Conservation (phyloP, 352 stramenopile species). For the Globisporangium mamillatum region DNA sequence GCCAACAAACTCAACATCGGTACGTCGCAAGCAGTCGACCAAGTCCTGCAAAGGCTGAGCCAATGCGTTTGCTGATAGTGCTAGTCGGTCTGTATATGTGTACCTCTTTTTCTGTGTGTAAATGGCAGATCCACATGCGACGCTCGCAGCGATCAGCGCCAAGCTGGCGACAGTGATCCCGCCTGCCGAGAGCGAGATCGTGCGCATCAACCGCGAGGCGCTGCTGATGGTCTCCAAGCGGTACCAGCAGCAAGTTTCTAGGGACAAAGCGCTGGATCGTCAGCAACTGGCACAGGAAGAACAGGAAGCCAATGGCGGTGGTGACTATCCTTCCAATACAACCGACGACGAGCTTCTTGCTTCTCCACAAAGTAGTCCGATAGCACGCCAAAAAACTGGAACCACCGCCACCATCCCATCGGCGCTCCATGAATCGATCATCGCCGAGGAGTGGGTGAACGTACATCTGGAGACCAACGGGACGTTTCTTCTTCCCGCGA, state of each 20-base stretch:
- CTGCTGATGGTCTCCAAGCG: constrained; percentile 23
- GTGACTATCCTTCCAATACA: not conserved
- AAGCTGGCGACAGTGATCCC: constrained; percentile 44
- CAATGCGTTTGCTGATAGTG: not conserved
- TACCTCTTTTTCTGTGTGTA: not conserved
- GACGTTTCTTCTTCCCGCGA: constrained; percentile 46
- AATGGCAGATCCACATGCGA: constrained; percentile 31
- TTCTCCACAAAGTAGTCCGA: constrained; percentile 14
- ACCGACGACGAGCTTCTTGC: not conserved
- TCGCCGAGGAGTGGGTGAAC: constrained; percentile 83
- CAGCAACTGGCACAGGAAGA: not conserved
- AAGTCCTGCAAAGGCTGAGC: not conserved
- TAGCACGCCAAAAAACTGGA: constrained; percentile 12
- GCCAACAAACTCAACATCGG: constrained; percentile 40
- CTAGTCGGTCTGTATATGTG: not conserved
- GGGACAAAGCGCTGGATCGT: constrained; percentile 1
- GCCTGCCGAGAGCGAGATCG: constrained; percentile 71
- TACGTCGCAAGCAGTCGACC: constrained; percentile 7
- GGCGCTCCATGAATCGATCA: constrained; percentile 57
- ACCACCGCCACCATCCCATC: constrained; percentile 19
- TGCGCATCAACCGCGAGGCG: constrained; percentile 59
- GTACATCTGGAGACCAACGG: constrained; percentile 57
- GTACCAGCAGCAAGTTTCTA: constrained; percentile 18
- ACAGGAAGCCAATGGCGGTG: not conserved
- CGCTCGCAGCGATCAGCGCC: constrained; percentile 63